Evolutionary conservation across 106 monocot genomes (phyloP), one percentile per base, ranked within the genome.

Genomic region (Dendrobium nobile): DNA sequence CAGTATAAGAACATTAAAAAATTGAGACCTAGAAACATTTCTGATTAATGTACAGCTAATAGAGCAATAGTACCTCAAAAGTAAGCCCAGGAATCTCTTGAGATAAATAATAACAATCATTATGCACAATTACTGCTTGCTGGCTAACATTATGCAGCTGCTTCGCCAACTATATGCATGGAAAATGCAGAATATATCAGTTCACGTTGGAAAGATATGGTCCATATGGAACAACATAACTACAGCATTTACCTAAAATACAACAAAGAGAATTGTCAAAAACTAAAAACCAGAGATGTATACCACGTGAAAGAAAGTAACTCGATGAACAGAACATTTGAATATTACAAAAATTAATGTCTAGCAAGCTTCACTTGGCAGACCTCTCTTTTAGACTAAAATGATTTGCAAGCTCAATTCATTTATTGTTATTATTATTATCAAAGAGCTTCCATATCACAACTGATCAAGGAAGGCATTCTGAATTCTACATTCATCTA

Each of bases 61-160:
- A 73, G 24, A 67, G 9, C 2, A 41, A 13, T 54, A 73, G 77
- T 83, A 97, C 97, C 97, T 98, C 85, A 89, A 91, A 98, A 9
- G 98, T 81, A 83, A 98, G 98, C 11, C 87, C 95, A 73, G 88
- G 82, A 84, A 95, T 85, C 81, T 98, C 98, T 59, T 95, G 92
- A 19, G 91, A 88, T 64, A 98, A 73, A 86, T 91, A 93, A 19
- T 85, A 81, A 82, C 85, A 91, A 47, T 98, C 98, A 82, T 98
- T 95, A 80, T 98, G 86, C 27, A 95, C 44, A 47, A 95, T 78
- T 28, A 90, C 80, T 17, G 98, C 92, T 78, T 83, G 80, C 84
- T 91, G 95, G 82, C 85, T 90, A 28, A 95, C 85, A 56, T 80
- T 86, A 76, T 83, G 78, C 68, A 95, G 67, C 75, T 91, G 95